Evolutionary conservation across 768 basidiomycete species (phyloP), one percentile per base, ranked within the genome.

Genomic region (Auricularia auricula-judae): DNA sequence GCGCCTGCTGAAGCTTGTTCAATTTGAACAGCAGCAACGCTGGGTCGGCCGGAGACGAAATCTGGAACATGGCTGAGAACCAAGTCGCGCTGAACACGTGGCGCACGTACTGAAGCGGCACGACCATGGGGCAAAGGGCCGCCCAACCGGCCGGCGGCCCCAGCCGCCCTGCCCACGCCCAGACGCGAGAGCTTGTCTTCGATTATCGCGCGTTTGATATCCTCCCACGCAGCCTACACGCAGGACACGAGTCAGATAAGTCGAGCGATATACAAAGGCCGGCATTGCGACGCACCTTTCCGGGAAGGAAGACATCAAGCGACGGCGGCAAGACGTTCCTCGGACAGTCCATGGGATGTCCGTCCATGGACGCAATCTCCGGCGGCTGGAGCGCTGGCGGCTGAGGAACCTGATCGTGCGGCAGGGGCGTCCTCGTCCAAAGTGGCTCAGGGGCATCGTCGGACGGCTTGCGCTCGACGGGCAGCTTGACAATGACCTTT

Each of bases 1-100:
- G 88, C 0, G 86, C 81, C 74, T 86, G 86, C 67, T 91, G 90
- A 10, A 93, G 78, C 74, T 90, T 91, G 76, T 90, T 91, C 54
- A 93, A 78, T 73, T 91, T 92, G 76, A 88, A 91, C 68, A 85
- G 81, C 21, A 93, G 78, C 29, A 93, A 74, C 21, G 88, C 87
- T 35, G 91, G 91, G 71, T 93, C 91, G 3, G 91, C 91, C 35
- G 91, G 90, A n/a, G 90, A 92, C 1, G 91, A 93, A 75, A 93
- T 89, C 91, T 93, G 70, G 29, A 65, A 58, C 66, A 65, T 51
- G 65, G 35, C 16, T 35, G 18, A 62, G 43, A 53, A 16, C 36
- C 7, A 51, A n/a, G 53, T 51, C 39, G 61, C 21, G 42, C 39
- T 53, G n/a, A 54, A 51, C 64, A 60, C 66, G 64, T 64, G 65